A percentile compares a stretch with the other conserved stretches of the same genome.
These are phyloP conservation scores for Neocatenulostroma microsporum DNA, from an alignment of 2,329 filamentous ascomycete species.

Conservation along the genomic window DNA sequence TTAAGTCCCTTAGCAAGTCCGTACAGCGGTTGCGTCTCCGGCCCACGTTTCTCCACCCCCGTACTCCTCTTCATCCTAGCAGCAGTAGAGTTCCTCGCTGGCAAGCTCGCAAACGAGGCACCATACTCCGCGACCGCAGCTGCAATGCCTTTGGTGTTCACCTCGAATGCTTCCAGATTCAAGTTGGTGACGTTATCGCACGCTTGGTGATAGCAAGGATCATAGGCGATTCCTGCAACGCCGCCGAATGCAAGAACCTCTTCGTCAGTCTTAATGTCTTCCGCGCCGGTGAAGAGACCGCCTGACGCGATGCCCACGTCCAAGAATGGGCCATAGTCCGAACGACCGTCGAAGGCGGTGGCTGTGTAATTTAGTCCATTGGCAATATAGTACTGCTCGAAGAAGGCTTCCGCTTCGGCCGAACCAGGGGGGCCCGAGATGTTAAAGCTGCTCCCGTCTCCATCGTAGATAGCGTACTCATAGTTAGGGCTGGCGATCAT, in stretches of 20 bases:
- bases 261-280: slow-evolving; percentile 63
- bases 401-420: slow-evolving; percentile 59
- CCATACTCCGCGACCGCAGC: slow-evolving; percentile 66
- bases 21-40: no score
- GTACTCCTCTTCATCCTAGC: not conserved
- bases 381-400: slow-evolving; percentile 57
- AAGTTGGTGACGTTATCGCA: slow-evolving; percentile 50
- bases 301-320: slow-evolving; percentile 57
- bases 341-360: slow-evolving; percentile 69
- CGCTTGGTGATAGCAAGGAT: slow-evolving; percentile 50
- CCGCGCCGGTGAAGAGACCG: slow-evolving; percentile 70
- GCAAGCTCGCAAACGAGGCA: slow-evolving; percentile 55
- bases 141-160: slow-evolving; percentile 55
- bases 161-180: slow-evolving; percentile 46
- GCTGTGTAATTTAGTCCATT: slow-evolving; percentile 59
- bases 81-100: slow-evolving; percentile 1
- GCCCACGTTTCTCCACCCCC: no score
- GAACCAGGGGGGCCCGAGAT: slow-evolving; percentile 54
- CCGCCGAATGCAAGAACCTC: slow-evolving; percentile 65
- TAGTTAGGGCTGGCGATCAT: slow-evolving; percentile 62
- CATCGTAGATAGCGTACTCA: slow-evolving; percentile 49
- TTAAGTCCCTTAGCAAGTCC: no score
- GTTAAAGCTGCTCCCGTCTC: slow-evolving; percentile 50
- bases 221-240: slow-evolving; percentile 50
- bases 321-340: slow-evolving; percentile 73